Conservation (phyloP, 192 early-diverging fungal genomes). For the Backusella parvicylindrica region DNA sequence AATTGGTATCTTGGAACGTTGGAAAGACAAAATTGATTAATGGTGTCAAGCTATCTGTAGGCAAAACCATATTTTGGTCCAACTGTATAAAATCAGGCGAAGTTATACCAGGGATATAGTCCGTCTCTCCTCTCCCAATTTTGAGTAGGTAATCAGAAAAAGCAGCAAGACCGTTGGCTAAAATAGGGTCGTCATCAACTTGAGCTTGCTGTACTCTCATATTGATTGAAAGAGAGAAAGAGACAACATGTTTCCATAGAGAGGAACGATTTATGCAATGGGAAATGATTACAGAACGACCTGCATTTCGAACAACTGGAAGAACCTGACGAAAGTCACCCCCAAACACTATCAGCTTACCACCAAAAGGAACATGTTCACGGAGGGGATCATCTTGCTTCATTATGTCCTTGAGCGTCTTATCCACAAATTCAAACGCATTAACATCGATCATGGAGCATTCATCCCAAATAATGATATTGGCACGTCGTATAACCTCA, state of each 20-base stretch:
- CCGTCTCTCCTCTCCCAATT: background rate
- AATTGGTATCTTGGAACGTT: background rate
- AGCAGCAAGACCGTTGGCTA: background rate
- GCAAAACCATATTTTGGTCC: background rate
- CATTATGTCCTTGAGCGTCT: conserved; percentile 17
- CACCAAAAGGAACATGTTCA: conserved; percentile 18
- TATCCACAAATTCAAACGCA: conserved; percentile 22
- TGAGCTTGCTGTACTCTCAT: conserved; percentile 16
- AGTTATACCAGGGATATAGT: background rate
- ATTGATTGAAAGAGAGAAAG: background rate
- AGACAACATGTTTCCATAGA: conserved; percentile 4
- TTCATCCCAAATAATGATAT: conserved; percentile 42
- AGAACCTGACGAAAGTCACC: conserved; percentile 29
- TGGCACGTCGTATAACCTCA: conserved; percentile 1
- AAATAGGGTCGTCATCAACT: background rate
- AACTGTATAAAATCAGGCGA: background rate
- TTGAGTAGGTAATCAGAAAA: background rate
- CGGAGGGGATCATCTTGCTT: background rate
- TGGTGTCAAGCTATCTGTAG: background rate
- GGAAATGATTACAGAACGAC: conserved; percentile 2
- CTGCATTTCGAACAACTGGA: conserved; percentile 17
- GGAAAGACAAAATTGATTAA: background rate
- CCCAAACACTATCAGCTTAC: conserved; percentile 27
- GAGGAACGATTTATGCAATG: conserved; percentile 25
- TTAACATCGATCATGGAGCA: conserved; percentile 22